Base-by-base conservation (phyloP, 148 eudicot genomes). In the Agrostemma githago region DNA sequence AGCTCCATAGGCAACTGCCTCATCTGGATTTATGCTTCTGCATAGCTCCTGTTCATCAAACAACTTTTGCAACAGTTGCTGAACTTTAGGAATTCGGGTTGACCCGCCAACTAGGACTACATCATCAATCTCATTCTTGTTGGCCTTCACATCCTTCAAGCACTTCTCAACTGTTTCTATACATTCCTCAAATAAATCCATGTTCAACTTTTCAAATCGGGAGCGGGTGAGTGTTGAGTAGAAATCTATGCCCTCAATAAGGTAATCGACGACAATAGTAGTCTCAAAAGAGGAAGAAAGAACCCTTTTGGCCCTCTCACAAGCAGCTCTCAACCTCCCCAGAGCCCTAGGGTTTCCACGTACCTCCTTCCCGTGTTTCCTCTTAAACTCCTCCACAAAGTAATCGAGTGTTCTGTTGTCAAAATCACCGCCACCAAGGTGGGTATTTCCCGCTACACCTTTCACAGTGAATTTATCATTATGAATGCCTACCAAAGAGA, bases 1-100 rank as follows among this genome's bases (percentile, higher is more conserved):
- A 46, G 72, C 72, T 26, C 72, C 72, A 17, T 16, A 11, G 14
- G 72, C 72, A 7, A 68, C 72, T 4, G 72, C 72, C 72, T 44
- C 58, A 8, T 68, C 72, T 7, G 59, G 72, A 46, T 68, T 68
- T 7, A 68, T 44, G 7, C 20, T 11, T 68, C 26, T 44, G 5
- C 58, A 44, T 0, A 44, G 57, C 39, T 68, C 58, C n/a, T 68
- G 44, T 11, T 39, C 58, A 3, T 44, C 0, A 7, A 68, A 68
- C 7, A 44, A 68, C 1, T 70, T 60, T 9, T 70, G 34, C 19
- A 51, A 11, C 19, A 70, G 3, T 8, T 34, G 20, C 41, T 51
- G 72, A 21, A 70, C 56, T 57, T 70, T 70, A 3, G 60, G 72
- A 5, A 70, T 70, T 26, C 41, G 21, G 17, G 57, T 46, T 6